Base-by-base conservation (phyloP, 1,284 basidiomycete genomes). In the Microbotryomycetes sp. region DNA sequence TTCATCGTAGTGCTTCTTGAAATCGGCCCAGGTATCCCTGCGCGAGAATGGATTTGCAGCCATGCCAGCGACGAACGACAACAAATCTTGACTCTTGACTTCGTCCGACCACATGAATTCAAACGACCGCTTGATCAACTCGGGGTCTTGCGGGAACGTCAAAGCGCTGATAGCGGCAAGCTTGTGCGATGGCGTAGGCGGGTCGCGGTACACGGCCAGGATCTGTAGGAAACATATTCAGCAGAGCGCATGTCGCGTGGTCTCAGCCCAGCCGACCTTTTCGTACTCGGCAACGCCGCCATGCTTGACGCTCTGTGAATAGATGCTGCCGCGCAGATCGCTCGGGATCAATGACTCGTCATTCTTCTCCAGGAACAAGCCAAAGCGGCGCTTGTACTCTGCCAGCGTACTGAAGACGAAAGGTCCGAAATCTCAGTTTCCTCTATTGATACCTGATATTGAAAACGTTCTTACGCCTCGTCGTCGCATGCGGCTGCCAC, bases 251-350 rank as follows among this genome's bases (percentile, higher is more conserved):
- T 49, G 28, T 21, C 3, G n/a, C 6, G 5, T 29, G 6, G 2
- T 35, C 21, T 26, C n/a, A 52, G 21, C 4, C 9, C 21, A 15
- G 21, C 47, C 21, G 52, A 88, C 79, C 54, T 85, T 84, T 57
- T 89, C 83, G 74, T 87, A 96, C 75, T 94, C 91, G 52, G 79
- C 78, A 52, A 79, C 79, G 18, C 89, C 90, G 55, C 91, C 91
- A 71, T 85, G 78, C 71, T 81, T 81, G 58, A 88, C 85, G 52
- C 83, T 84, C 81, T 85, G 66, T 1, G 65, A 51, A 55, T 47
- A 69, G 26, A 71, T 70, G 26, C 64, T 64, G 13, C 51, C 29
- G 24, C 65, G 62, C 35, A 73, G 61, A 59, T 78, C 76, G 7
- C 73, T 71, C 57, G 91, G 89, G 67, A 97, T 91, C 57, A 77